A percentile compares a stretch with the other conserved stretches of the same genome.
phyloP scores from a whole-genome alignment of 139 green algal genomes.

The Gonium pectorale region DNA sequence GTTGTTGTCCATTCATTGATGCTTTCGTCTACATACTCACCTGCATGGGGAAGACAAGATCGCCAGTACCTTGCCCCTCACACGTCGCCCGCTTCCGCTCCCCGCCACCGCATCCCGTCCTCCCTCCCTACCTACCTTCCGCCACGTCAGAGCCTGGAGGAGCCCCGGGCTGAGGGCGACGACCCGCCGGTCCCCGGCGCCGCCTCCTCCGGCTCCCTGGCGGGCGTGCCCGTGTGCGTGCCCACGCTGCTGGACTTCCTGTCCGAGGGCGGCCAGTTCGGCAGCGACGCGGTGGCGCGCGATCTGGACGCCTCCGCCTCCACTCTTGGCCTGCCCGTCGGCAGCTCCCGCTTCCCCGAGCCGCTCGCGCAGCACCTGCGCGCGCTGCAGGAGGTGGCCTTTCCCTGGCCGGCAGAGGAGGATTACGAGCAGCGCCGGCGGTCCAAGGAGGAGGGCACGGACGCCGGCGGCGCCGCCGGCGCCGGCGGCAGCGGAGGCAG shows the following conservation, averaged over 20 bases:
- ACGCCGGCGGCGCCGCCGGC: background rate
- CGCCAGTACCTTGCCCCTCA: background rate
- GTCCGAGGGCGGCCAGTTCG: slow-evolving; percentile 52
- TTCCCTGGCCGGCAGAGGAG: background rate
- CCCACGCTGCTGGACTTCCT: slow-evolving; percentile 61
- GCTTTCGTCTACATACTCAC: no score
- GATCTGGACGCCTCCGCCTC: slow-evolving; percentile 54
- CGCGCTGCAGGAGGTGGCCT: slow-evolving; percentile 9
- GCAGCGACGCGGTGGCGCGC: slow-evolving; percentile 52
- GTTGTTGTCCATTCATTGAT: no score
- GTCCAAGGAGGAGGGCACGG: background rate
- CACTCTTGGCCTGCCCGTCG: slow-evolving; percentile 30
- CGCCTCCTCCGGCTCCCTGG: slow-evolving; percentile 6
- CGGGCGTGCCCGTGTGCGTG: slow-evolving; percentile 40
- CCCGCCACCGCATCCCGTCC: no score
- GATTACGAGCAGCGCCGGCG: no score
- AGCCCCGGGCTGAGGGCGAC: background rate
- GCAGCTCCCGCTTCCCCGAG: slow-evolving; percentile 4
- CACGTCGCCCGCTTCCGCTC: background rate
- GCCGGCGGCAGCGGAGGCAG: background rate
- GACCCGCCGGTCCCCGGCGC: background rate
- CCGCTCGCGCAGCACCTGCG: slow-evolving; percentile 8
- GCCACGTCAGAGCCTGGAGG: slow-evolving; percentile 22
- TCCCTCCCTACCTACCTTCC: background rate
- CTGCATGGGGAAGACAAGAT: no score